Conservation (phyloP, 345 rosid species). For the Odontarrhena argentea region DNA sequence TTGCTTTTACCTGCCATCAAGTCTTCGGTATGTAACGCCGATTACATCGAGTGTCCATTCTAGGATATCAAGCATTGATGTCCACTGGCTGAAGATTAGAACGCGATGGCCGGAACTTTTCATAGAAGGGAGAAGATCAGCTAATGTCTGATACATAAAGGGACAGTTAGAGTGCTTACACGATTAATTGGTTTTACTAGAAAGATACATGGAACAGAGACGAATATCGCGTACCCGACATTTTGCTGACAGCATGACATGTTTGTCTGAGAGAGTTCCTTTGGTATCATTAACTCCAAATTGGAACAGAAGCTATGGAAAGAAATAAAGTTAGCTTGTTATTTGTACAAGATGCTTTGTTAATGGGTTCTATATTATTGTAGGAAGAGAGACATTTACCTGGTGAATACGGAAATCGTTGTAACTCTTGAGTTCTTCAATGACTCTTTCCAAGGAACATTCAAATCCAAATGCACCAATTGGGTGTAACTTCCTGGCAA, state of each 20-base stretch:
- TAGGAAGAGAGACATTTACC: conserved; percentile 49
- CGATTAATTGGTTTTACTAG: background rate
- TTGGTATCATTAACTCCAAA: conserved; percentile 57
- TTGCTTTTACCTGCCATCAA: conserved; percentile 81
- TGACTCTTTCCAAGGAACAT: conserved; percentile 81
- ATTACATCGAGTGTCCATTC: conserved; percentile 94
- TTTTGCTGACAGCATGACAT: conserved; percentile 92
- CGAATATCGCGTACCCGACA: conserved; percentile 59
- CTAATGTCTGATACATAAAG: conserved; percentile 58
- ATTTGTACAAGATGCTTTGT: conserved; percentile 8
- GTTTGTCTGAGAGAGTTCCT: conserved; percentile 76
- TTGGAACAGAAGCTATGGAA: conserved; percentile 66
- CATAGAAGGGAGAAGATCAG: conserved; percentile 80
- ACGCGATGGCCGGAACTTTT: conserved; percentile 74
- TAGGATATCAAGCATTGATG: conserved; percentile 95
- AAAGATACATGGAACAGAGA: background rate
- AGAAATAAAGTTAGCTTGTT: conserved; percentile 14
- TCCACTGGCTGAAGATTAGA: conserved; percentile 96
- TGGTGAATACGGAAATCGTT: conserved; percentile 87
- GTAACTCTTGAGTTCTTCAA: conserved; percentile 79
- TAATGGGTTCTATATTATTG: background rate
- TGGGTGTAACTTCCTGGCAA: conserved; percentile 78
- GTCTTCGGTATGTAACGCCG: conserved; percentile 84
- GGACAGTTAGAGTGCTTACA: background rate
- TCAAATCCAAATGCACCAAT: conserved; percentile 87